Evolutionary conservation across 2,329 filamentous ascomycete genomes (phyloP).

Genomic region (Monosporascus sp.): DNA sequence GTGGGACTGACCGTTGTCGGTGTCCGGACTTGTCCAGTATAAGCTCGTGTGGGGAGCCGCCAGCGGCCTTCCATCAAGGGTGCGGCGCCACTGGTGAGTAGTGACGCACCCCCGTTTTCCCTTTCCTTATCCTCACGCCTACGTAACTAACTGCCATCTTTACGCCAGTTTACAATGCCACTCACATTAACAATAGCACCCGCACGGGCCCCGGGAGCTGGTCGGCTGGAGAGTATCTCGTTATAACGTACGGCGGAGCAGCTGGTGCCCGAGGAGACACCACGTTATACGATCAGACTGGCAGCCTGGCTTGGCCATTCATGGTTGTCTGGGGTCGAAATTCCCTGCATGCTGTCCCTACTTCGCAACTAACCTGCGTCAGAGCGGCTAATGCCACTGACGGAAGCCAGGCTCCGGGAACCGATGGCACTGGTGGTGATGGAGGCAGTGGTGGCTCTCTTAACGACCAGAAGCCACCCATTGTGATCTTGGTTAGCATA

Average conservation of each 20-base stretch:
- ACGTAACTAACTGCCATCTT: neutral
- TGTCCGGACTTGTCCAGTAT: neutral
- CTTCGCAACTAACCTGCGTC: neutral
- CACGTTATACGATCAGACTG: neutral
- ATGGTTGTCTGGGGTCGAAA: slow-evolving; percentile 1
- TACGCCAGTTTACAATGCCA: neutral
- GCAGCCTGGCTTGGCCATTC: slow-evolving; percentile 1
- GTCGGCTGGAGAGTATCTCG: neutral
- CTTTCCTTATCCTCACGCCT: neutral
- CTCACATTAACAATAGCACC: neutral
- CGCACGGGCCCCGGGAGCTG: neutral
- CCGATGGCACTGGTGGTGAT: neutral
- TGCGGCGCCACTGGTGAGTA: neutral
- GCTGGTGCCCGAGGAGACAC: neutral
- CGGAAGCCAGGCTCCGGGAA: neutral
- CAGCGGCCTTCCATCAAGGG: neutral
- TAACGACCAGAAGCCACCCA: neutral
- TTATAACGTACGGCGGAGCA: neutral
- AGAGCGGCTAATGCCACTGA: neutral
- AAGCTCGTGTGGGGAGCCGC: neutral
- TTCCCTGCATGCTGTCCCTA: neutral
- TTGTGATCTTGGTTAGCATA: neutral
- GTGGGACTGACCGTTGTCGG: neutral
- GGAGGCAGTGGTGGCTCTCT: neutral
- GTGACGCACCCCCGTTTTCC: neutral